Conservation (phyloP, 208 protist genomes). For the Lotmaria passim region DNA sequence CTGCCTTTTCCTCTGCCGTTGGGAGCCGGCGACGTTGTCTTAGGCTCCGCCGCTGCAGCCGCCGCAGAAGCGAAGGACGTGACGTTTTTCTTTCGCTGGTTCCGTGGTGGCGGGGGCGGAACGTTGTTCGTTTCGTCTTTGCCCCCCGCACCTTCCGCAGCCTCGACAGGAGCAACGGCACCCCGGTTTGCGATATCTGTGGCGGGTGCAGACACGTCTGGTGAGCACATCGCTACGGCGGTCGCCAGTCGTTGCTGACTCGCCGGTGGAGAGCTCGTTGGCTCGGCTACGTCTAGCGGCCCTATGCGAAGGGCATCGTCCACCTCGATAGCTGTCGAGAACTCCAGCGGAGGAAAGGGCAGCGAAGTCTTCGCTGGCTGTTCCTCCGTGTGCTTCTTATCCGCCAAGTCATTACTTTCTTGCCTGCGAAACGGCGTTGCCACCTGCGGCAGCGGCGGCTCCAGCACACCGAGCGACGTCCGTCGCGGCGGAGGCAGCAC, state of each 20-base stretch:
- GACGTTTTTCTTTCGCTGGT: background rate
- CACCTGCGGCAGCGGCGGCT: slow-evolving; percentile 1
- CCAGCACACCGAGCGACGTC: background rate
- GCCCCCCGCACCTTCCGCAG: too few species aligned
- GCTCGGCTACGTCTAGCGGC: too few species aligned
- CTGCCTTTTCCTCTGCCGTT: slow-evolving; percentile 29
- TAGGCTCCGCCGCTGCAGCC: slow-evolving; percentile 4
- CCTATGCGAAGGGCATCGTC: background rate
- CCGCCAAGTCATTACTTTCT: background rate
- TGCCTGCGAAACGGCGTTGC: background rate
- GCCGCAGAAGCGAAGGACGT: too few species aligned
- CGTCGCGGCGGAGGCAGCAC: background rate
- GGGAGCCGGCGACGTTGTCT: background rate
- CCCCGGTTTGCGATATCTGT: too few species aligned
- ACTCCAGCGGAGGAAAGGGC: background rate
- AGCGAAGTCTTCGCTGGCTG: background rate
- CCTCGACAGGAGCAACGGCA: too few species aligned
- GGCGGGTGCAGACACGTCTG: too few species aligned
- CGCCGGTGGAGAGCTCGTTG: too few species aligned
- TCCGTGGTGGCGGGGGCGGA: slow-evolving; percentile 4
- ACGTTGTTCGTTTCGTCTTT: too few species aligned
- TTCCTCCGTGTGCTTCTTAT: too few species aligned
- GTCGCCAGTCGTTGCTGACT: too few species aligned
- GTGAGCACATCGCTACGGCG: too few species aligned
- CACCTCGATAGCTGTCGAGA: background rate